Base-by-base conservation (phyloP, 768 basidiomycete species). In the Tricholomella constricta region DNA sequence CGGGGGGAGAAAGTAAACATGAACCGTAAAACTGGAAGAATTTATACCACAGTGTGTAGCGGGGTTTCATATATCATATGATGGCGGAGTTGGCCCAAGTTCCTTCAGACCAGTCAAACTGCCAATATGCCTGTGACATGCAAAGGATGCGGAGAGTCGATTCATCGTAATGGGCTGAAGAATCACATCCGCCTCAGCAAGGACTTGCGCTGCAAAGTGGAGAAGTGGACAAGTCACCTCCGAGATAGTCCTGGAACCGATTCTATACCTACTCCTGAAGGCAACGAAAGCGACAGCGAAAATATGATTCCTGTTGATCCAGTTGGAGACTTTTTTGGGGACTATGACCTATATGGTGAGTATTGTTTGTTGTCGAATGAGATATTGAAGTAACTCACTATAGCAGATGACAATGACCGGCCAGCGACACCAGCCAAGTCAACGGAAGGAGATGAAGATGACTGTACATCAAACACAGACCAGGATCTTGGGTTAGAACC, bases 121-220 rank as follows among this genome's bases (percentile, higher is more conserved):
- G 48, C 19, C 15, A 37, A n/a, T n/a, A n/a, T n/a, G 42, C 26
- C 6, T 45, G 48, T 45, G n/a, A n/a, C n/a, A n/a, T n/a, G n/a
- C n/a, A n/a, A n/a, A n/a, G n/a, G n/a, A n/a, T n/a, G n/a, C n/a
- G 42, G 48, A 25, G 12, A 31, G 34, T 45, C 43, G 23, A 20
- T 55, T 17, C 45, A 50, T 34, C 7, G 19, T 3, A 45, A n/a
- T 51, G 54, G 54, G 4, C 37, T 49, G 20, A 42, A 45, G 15
- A 49, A 49, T 22, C 54, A 55, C 35, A 14, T 45, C 4, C 42
- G 23, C 20, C 17, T 11, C 2, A 54, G 53, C 35, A 27, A 10
- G 1, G 42, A 55, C 37, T 40, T 14, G 12, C 19, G 19, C 3
- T 41, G 42, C 36, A 10, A 50, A 25, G 12, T 8, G n/a, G 19